Conservation (phyloP, 495 filamentous ascomycete genomes). For the Penicillium samsonianum region DNA sequence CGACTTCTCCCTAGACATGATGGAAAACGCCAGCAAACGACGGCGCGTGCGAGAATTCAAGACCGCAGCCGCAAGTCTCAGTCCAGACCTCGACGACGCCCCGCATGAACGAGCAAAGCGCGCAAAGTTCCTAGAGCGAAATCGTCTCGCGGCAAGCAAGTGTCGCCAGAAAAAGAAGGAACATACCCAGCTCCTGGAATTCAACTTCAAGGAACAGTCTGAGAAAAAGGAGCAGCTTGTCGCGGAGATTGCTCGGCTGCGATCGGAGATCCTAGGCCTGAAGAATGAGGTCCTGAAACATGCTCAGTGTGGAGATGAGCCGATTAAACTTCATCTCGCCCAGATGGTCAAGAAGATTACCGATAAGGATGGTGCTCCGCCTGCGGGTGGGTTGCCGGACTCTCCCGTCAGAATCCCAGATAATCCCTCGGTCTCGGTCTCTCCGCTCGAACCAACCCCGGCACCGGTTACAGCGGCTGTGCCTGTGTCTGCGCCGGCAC, state of each 20-base stretch:
- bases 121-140: constrained; percentile 70
- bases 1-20: constrained; percentile 7
- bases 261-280: constrained; percentile 50
- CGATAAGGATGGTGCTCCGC: constrained; percentile 21
- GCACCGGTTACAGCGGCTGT: constrained; percentile 4
- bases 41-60: constrained; percentile 15
- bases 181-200: constrained; percentile 62
- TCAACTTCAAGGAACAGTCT: constrained; percentile 39
- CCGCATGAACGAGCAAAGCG: constrained; percentile 35
- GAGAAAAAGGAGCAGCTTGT: constrained; percentile 68
- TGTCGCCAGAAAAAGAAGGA: constrained; percentile 87
- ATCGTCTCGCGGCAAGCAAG: constrained; percentile 81
- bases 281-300: constrained; percentile 62
- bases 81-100: constrained; percentile 29
- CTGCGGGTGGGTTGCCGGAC: background rate
- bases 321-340: constrained; percentile 52
- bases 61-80: constrained; percentile 26
- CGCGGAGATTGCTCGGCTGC: constrained; percentile 51
- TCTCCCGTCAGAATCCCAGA: constrained; percentile 10
- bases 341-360: constrained; percentile 47
- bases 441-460: constrained; percentile 13
- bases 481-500: constrained; percentile 7
- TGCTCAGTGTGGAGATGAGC: constrained; percentile 57
- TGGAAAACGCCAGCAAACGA: constrained; percentile 7
- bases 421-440: constrained; percentile 14